Percentiles rank a stretch among this genome's conserved stretches.
Evolutionary conservation across 345 rosid species (phyloP).

Genomic region (Carallia pectinifolia): DNA sequence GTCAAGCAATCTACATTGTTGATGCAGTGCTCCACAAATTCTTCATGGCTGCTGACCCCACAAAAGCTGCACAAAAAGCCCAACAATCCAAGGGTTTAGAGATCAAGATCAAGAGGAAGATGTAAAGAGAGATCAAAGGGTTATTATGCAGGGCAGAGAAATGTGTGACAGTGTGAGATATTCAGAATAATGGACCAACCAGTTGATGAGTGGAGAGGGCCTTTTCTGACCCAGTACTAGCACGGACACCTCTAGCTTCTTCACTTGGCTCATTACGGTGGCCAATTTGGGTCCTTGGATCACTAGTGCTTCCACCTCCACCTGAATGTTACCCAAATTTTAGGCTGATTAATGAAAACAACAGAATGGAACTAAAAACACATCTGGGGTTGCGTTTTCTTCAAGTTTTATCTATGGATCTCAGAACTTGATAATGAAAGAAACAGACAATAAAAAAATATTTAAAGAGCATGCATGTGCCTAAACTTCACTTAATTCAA

Average conservation of each 20-base stretch:
- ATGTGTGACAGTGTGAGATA: not conserved
- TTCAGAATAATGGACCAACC: conserved; percentile 38
- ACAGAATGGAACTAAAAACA: not conserved
- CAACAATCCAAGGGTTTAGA: not conserved
- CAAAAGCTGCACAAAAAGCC: conserved; percentile 50
- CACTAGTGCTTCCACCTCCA: conserved; percentile 85
- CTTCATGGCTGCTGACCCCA: conserved; percentile 68
- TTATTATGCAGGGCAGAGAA: not conserved
- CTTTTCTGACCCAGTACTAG: conserved; percentile 86
- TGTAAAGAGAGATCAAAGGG: conserved; percentile 20
- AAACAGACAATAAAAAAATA: not conserved
- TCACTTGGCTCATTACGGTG: conserved; percentile 89
- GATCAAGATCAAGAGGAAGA: not conserved
- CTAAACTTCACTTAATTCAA: not conserved
- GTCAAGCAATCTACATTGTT: conserved; percentile 73
- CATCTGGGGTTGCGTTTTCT: too few species aligned
- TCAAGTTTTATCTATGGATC: not conserved
- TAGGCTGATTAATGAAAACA: not conserved
- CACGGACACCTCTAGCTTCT: conserved; percentile 84
- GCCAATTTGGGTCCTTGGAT: conserved; percentile 83
- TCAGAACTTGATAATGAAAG: not conserved
- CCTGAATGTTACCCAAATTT: conserved; percentile 38
- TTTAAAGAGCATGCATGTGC: not conserved
- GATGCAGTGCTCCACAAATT: conserved; percentile 80
- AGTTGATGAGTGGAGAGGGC: conserved; percentile 54